Evolutionary conservation across 2,329 filamentous ascomycete genomes (phyloP).

Genomic region (Alternaria sp.): DNA sequence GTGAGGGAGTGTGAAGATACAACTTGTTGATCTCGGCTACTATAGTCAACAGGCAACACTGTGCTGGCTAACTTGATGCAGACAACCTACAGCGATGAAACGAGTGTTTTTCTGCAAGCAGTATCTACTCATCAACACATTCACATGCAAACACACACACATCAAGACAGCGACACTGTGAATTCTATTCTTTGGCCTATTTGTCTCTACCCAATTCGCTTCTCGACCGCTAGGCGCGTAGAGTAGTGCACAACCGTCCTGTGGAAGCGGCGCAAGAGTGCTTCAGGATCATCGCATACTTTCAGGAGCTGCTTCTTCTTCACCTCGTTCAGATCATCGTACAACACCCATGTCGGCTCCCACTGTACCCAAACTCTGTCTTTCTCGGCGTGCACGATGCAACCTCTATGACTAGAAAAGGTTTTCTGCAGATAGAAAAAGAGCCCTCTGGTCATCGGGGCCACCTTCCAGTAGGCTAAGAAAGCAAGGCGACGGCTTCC

Average conservation of each 20-base stretch:
- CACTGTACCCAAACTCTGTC: slow-evolving; percentile 21
- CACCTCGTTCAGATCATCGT: slow-evolving; percentile 12
- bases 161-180: neutral
- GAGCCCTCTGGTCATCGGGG: slow-evolving; percentile 13
- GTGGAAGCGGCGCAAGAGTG: slow-evolving; percentile 15
- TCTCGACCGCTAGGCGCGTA: slow-evolving; percentile 8
- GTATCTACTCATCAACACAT: neutral
- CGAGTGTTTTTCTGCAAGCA: neutral
- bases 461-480: slow-evolving; percentile 20
- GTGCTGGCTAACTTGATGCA: neutral
- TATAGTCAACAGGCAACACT: neutral
- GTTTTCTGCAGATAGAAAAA: slow-evolving; percentile 17
- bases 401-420: slow-evolving; percentile 15
- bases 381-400: slow-evolving; percentile 13
- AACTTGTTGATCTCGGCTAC: neutral
- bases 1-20: neutral
- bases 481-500: slow-evolving; percentile 15
- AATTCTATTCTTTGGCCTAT: neutral
- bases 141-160: neutral
- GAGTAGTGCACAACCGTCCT: slow-evolving; percentile 17
- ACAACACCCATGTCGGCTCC: slow-evolving; percentile 24
- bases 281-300: slow-evolving; percentile 9
- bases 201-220: slow-evolving; percentile 6
- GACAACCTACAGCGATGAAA: neutral
- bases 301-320: slow-evolving; percentile 11